Evolutionary conservation across 495 filamentous ascomycete genomes (phyloP).

Genomic region (Aspergillus homomorphus): DNA sequence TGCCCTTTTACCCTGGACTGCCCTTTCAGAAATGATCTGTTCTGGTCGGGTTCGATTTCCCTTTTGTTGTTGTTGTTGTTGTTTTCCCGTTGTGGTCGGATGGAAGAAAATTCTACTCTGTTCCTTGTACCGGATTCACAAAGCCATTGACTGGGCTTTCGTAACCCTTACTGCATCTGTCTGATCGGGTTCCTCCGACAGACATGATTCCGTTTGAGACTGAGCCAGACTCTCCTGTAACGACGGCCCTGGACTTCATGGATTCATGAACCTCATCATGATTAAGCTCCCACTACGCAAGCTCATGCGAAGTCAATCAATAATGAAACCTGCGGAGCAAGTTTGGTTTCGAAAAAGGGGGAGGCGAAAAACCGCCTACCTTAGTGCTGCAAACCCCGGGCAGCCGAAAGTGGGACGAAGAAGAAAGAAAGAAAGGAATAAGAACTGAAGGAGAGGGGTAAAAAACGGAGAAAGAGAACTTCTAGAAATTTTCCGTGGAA

Average conservation of each 20-base stretch:
- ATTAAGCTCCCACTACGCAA: slow-evolving; percentile 2
- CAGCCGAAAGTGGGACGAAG: slow-evolving; percentile 21
- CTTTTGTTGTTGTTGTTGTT: neutral
- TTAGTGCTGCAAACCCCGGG: slow-evolving; percentile 18
- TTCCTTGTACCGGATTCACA: neutral
- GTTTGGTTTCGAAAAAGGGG: slow-evolving; percentile 19
- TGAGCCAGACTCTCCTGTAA: neutral
- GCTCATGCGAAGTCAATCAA: slow-evolving; percentile 7
- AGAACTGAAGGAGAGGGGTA: no score
- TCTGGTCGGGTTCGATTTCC: neutral
- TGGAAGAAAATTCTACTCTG: neutral
- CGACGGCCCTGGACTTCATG: neutral
- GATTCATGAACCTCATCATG: neutral
- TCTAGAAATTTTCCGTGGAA: slow-evolving; percentile 46
- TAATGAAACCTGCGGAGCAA: slow-evolving; percentile 15
- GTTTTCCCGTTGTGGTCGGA: neutral
- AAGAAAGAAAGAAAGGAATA: neutral
- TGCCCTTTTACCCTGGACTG: neutral
- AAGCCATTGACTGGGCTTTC: neutral
- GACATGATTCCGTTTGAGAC: slow-evolving; percentile 2
- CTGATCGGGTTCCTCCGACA: slow-evolving; percentile 3
- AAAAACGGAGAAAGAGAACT: slow-evolving; percentile 21
- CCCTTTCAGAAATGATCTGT: neutral
- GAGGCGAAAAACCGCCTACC: slow-evolving; percentile 11
- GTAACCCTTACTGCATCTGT: neutral